Evolutionary conservation across 257 asterid genomes (phyloP).

Genomic region (Gynochthodes officinalis): DNA sequence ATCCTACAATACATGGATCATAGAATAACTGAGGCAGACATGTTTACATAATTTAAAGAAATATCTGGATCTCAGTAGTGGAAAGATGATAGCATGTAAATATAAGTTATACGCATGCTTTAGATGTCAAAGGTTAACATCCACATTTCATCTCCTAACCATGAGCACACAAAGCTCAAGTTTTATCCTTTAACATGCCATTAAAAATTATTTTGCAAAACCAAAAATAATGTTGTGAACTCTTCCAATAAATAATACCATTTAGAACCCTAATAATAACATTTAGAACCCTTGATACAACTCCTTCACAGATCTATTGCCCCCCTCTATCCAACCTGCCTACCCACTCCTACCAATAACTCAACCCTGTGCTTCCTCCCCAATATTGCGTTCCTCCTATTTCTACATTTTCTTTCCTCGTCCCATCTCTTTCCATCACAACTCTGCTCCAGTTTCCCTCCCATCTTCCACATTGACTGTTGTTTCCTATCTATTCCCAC

Average conservation of each 20-base stretch:
- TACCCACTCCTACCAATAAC: not conserved
- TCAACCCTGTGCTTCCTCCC: not conserved
- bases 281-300: not conserved
- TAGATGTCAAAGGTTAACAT: not conserved
- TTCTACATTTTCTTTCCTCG: not conserved
- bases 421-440: not conserved
- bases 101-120: not conserved
- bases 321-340: not conserved
- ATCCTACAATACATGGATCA: constrained; percentile 52
- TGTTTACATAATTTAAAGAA: not conserved
- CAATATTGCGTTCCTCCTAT: not conserved
- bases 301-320: not conserved
- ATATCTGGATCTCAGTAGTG: not conserved
- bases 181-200: not conserved
- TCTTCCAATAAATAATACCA: not conserved
- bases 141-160: not conserved
- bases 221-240: not conserved
- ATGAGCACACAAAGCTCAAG: not conserved
- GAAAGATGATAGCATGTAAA: not conserved
- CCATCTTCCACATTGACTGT: not conserved
- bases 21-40: not conserved
- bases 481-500: not conserved
- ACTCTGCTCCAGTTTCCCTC: not conserved
- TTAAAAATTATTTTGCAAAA: not conserved
- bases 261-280: not conserved